These are phyloP conservation scores for Monilinia polystroma DNA, from an alignment of 2,329 filamentous ascomycete genomes.

Conservation along the genomic window DNA sequence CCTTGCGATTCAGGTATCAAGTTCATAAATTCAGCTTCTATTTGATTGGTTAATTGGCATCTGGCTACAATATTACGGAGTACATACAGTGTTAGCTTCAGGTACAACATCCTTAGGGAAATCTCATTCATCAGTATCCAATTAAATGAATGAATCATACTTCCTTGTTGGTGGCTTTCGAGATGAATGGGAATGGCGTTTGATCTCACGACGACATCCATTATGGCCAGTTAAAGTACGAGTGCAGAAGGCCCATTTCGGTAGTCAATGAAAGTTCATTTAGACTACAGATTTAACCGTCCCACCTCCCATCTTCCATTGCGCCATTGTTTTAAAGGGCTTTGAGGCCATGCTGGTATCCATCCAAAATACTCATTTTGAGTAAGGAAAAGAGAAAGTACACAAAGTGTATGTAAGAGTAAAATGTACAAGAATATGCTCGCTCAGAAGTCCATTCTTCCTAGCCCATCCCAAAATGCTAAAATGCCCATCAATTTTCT, in stretches of 20 bases:
- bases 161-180: background rate
- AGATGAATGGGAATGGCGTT: background rate
- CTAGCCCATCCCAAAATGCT: background rate
- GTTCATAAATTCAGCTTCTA: background rate
- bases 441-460: background rate
- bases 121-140: background rate
- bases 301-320: background rate
- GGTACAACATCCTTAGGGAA: background rate
- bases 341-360: constrained; percentile 15
- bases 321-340: background rate
- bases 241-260: background rate
- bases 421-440: constrained; percentile 11
- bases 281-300: background rate
- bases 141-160: background rate
- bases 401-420: background rate
- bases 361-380: constrained; percentile 9
- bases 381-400: background rate
- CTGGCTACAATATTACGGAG: too few species aligned
- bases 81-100: background rate
- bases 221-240: background rate
- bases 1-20: background rate
- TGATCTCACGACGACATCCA: background rate
- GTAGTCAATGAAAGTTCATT: background rate
- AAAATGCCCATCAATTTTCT: constrained; percentile 6
- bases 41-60: background rate